These are phyloP conservation scores for Theileria sp. DNA, from an alignment of 169 alveolate species.

Conservation along the genomic window DNA sequence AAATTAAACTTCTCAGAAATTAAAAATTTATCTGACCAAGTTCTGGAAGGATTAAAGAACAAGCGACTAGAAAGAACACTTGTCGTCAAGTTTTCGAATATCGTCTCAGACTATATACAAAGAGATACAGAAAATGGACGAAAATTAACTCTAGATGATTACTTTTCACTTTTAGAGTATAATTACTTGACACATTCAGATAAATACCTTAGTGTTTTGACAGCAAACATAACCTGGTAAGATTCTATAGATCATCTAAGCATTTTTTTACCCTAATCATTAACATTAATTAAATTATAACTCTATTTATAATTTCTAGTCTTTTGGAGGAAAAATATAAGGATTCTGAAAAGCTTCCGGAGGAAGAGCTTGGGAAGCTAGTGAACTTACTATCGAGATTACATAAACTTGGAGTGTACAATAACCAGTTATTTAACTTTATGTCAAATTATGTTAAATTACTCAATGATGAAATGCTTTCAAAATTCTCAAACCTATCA, in stretches of 20 bases:
- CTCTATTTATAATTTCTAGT: background rate
- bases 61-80: background rate
- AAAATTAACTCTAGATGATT: constrained; percentile 19
- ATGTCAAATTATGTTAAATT: constrained; percentile 25
- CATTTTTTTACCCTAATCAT: background rate
- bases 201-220: constrained; percentile 14
- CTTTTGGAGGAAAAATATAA: constrained; percentile 1
- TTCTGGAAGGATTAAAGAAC: background rate
- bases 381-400: constrained; percentile 37
- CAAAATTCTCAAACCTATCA: constrained; percentile 42
- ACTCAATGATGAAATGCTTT: constrained; percentile 32
- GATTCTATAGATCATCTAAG: background rate
- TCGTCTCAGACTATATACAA: constrained; percentile 15
- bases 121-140: background rate
- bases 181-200: constrained; percentile 5
- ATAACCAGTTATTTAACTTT: constrained; percentile 45
- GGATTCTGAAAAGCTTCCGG: background rate
- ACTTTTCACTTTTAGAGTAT: background rate
- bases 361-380: constrained; percentile 16
- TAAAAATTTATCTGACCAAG: background rate
- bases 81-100: background rate
- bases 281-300: no score
- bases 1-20: background rate
- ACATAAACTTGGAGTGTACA: constrained; percentile 27
- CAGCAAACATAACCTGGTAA: constrained; percentile 16